phyloP scores from a whole-genome alignment of 768 basidiomycete genomes.

The Hypholoma sublateritium region DNA sequence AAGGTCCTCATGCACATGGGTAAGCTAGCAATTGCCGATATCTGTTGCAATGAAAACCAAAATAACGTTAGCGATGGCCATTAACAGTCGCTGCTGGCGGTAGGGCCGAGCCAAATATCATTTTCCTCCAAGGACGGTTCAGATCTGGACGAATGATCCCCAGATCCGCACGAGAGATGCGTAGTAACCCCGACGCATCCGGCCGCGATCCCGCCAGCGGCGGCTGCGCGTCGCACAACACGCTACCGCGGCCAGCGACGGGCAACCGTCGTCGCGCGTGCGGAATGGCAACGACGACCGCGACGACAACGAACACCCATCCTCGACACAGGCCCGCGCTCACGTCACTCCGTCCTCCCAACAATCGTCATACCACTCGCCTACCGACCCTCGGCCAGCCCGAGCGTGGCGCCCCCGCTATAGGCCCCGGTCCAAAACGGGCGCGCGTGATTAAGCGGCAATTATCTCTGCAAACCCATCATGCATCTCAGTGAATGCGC shows the following conservation, averaged over 20 bases:
- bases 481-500: not conserved
- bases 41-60: constrained; percentile 25
- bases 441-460: not conserved
- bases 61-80: constrained; percentile 28
- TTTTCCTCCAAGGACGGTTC: constrained; percentile 19
- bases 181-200: constrained; percentile 24
- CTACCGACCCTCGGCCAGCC: too few species aligned
- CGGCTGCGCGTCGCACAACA: not conserved
- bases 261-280: constrained; percentile 4
- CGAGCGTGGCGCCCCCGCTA: too few species aligned
- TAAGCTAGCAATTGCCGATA: constrained; percentile 34
- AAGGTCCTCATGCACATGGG: constrained; percentile 23
- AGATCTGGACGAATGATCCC: constrained; percentile 17
- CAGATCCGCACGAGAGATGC: constrained; percentile 15
- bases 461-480: not conserved
- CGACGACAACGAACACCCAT: too few species aligned
- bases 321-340: too few species aligned
- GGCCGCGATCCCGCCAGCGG: constrained; percentile 4
- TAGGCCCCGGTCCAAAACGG: too few species aligned
- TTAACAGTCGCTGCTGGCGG: constrained; percentile 27
- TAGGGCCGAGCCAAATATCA: constrained; percentile 23
- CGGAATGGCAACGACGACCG: constrained; percentile 1
- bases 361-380: too few species aligned
- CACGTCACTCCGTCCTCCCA: too few species aligned
- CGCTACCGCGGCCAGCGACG: too few species aligned